Evolutionary conservation across 108 stramenopile species (phyloP).

Genomic region (Fistulifera pelliculosa): DNA sequence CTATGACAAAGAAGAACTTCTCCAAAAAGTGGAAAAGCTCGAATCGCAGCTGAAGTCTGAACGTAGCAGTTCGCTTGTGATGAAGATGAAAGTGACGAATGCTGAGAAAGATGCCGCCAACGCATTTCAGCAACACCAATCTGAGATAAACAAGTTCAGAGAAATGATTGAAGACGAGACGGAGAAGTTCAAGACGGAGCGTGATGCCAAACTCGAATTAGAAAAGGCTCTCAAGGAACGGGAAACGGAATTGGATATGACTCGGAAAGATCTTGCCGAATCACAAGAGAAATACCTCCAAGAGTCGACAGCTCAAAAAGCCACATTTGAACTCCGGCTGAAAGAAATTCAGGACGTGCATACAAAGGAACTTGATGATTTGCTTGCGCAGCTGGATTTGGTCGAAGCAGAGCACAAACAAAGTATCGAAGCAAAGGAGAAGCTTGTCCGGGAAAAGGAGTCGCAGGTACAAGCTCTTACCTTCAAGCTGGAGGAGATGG

Average conservation of each 20-base stretch:
- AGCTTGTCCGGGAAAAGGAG: constrained; percentile 36
- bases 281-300: too few species aligned
- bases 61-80: background rate
- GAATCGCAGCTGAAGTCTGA: constrained; percentile 22
- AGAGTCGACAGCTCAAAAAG: background rate
- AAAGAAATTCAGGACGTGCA: constrained; percentile 26
- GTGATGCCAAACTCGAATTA: background rate
- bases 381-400: constrained; percentile 41
- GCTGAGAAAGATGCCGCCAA: constrained; percentile 3
- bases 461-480: constrained; percentile 37
- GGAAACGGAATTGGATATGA: too few species aligned
- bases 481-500: constrained; percentile 34
- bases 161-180: too few species aligned
- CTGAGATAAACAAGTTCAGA: background rate
- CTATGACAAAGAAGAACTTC: constrained; percentile 10
- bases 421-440: constrained; percentile 15
- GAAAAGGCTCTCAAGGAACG: background rate
- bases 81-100: constrained; percentile 4
- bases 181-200: too few species aligned
- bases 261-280: too few species aligned
- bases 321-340: constrained; percentile 16
- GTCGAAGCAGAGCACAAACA: constrained; percentile 45
- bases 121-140: background rate
- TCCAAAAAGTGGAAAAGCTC: constrained; percentile 15
- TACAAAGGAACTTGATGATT: constrained; percentile 36